These are phyloP conservation scores for Hirsutella rhossiliensis DNA, from an alignment of 2,329 filamentous ascomycete species.

Conservation along the genomic window DNA sequence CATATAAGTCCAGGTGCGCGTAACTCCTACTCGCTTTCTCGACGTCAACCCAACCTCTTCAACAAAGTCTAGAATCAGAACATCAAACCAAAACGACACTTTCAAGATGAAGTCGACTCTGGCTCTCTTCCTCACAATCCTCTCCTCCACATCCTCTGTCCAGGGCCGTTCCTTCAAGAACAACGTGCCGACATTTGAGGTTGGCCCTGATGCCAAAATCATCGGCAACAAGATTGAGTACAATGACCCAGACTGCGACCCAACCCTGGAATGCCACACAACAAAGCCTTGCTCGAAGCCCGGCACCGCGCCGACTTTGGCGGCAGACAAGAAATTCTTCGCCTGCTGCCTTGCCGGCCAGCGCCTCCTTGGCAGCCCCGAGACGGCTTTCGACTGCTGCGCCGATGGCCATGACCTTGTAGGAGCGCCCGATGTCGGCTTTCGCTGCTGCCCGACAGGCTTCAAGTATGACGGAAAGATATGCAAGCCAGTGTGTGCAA, in stretches of 20 bases:
- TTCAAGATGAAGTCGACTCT: not conserved
- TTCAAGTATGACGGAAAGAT: slow-evolving; percentile 4
- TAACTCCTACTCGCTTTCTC: too few species aligned
- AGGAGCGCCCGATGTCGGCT: slow-evolving; percentile 4
- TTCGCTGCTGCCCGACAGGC: slow-evolving; percentile 8
- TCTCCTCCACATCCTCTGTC: not conserved
- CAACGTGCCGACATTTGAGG: slow-evolving; percentile 4
- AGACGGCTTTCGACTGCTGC: slow-evolving; percentile 9
- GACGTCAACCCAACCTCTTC: too few species aligned
- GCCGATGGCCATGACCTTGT: slow-evolving; percentile 7
- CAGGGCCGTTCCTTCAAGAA: slow-evolving; percentile 2
- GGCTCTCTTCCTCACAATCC: not conserved
- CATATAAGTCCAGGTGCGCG: too few species aligned
- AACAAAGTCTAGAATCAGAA: too few species aligned
- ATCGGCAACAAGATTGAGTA: slow-evolving; percentile 5
- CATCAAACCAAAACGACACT: not conserved
- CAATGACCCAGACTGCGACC: slow-evolving; percentile 5
- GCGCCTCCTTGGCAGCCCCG: slow-evolving; percentile 5
- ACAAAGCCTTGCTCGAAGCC: slow-evolving; percentile 1
- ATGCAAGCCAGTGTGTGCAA: slow-evolving; percentile 6
- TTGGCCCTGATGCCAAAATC: slow-evolving; percentile 4
- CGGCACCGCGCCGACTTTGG: slow-evolving; percentile 3
- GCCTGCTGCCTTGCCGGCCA: slow-evolving; percentile 4
- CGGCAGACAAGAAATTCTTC: slow-evolving; percentile 6
- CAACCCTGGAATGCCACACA: slow-evolving; percentile 1